Base-by-base conservation (phyloP, 352 stramenopile species). In the Pythium volutum region DNA sequence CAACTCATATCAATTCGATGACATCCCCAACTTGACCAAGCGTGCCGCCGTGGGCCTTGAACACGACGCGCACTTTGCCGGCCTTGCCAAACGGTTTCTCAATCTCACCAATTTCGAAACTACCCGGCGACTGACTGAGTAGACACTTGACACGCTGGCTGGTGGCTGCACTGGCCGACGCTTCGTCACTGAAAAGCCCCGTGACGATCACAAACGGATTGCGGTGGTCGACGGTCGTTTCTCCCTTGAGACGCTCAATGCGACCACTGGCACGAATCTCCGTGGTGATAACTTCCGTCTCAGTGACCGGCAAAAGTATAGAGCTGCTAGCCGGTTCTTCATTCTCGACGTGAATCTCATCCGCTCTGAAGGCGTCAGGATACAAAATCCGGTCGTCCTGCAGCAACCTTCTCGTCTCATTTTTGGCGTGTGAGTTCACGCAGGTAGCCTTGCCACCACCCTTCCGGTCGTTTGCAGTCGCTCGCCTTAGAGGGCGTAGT, bases 21-120 rank as follows among this genome's bases (percentile, higher is more conserved):
- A n/a, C 15, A 29, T 84, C 75, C 20, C 76, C 76, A 2, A 76
- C 59, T 56, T 84, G 75, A 0, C 68, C 79, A 6, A 60, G 56
- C 12, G 82, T 91, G 10, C 82, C 82, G 16, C 73, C 74, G 42
- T 69, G 69, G 2, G 11, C 41, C 26, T 59, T 29, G 48, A 90
- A 90, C 9, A 61, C 42, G 12, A 91, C 71, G 18, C 84, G 77
- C 5, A 93, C 76, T 58, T 93, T 91, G 11, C 84, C 84, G 27
- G 78, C 81, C 42, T 91, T 93, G 4, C 84, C 84, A 43, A 93
- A 93, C 18, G 80, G 72, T 41, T 87, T 89, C 27, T 90, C 80
- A 36, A 91, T 79, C 23, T 61, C 43, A 0, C 84, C 84, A 22
- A 59, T n/a, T 16, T 89, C 74, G 14, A 48, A n/a, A 48, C 34